These are phyloP conservation scores for Neostapfia colusana DNA, from an alignment of 176 grass and related monocot species.

Conservation along the genomic window DNA sequence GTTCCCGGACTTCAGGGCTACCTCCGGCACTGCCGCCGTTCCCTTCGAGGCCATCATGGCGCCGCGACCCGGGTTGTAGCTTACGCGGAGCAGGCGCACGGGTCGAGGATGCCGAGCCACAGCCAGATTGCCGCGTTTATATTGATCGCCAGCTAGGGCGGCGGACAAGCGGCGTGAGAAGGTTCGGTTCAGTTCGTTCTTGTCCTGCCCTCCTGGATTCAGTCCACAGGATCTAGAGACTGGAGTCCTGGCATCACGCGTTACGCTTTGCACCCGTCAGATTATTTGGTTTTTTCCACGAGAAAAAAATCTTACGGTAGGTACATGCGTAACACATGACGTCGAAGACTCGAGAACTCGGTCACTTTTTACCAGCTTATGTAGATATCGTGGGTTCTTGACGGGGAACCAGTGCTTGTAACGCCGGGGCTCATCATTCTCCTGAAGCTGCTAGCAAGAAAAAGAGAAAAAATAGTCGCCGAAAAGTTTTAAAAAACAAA, in stretches of 20 bases:
- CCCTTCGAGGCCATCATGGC: neutral
- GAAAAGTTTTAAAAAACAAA: no score
- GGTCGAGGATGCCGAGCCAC: neutral
- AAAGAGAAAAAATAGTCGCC: no score
- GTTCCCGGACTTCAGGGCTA: slow-evolving; percentile 34
- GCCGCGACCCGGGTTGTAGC: neutral
- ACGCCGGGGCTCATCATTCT: no score
- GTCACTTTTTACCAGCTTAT: no score
- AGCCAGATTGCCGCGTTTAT: neutral
- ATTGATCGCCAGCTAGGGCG: neutral
- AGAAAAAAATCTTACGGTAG: no score
- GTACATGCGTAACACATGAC: no score
- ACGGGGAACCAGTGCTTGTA: no score
- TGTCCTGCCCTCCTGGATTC: neutral
- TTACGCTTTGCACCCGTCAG: neutral
- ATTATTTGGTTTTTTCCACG: no score
- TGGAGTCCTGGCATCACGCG: neutral
- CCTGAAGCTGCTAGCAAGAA: no score
- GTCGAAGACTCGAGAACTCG: no score
- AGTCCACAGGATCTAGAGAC: neutral
- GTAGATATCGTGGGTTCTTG: no score
- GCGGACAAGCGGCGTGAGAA: no score
- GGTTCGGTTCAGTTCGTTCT: neutral
- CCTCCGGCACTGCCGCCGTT: slow-evolving; percentile 23
- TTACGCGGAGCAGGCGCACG: neutral